Percentiles rank a stretch among this genome's conserved stretches.
Conservation (phyloP, 2,329 filamentous ascomycete genomes). For the Penicillium nordicum region DNA sequence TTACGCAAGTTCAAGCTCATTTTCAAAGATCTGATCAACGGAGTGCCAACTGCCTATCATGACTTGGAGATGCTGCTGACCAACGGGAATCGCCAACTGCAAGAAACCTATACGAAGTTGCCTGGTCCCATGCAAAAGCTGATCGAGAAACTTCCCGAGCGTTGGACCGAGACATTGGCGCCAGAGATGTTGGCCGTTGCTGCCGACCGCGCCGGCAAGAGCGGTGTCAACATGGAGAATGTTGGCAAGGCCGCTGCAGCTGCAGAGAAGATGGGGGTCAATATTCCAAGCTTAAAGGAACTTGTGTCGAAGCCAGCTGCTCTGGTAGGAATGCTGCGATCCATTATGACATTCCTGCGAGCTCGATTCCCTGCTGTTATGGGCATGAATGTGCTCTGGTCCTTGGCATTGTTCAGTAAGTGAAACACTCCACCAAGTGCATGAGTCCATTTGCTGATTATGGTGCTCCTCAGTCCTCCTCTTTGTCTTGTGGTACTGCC, state of each 20-base stretch:
- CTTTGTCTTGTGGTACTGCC: conserved; percentile 96
- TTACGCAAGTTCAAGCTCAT: conserved; percentile 82
- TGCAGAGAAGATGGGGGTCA: conserved; percentile 63
- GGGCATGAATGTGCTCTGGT: conserved; percentile 88
- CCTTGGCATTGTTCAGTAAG: conserved; percentile 80
- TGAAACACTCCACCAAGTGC: conserved; percentile 13
- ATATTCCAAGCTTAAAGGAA: conserved; percentile 70
- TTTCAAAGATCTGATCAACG: conserved; percentile 87
- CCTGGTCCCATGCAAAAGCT: conserved; percentile 80
- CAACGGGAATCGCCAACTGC: conserved; percentile 61
- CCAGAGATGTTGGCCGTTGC: conserved; percentile 80
- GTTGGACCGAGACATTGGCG: conserved; percentile 70
- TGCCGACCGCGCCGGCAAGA: conserved; percentile 60
- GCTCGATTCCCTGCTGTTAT: conserved; percentile 85
- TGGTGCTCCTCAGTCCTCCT: conserved; percentile 63
- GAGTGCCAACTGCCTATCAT: conserved; percentile 87
- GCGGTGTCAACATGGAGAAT: conserved; percentile 58
- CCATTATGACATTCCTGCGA: conserved; percentile 87
- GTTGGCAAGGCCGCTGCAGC: conserved; percentile 52
- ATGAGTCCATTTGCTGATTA: neutral
- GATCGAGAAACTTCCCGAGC: conserved; percentile 77
- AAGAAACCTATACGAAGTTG: conserved; percentile 63
- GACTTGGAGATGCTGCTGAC: conserved; percentile 72
- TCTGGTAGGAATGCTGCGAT: conserved; percentile 76
- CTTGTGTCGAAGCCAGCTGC: conserved; percentile 84